These are phyloP conservation scores for Curvularia sp. DNA, from an alignment of 2,329 filamentous ascomycete species.

Conservation along the genomic window DNA sequence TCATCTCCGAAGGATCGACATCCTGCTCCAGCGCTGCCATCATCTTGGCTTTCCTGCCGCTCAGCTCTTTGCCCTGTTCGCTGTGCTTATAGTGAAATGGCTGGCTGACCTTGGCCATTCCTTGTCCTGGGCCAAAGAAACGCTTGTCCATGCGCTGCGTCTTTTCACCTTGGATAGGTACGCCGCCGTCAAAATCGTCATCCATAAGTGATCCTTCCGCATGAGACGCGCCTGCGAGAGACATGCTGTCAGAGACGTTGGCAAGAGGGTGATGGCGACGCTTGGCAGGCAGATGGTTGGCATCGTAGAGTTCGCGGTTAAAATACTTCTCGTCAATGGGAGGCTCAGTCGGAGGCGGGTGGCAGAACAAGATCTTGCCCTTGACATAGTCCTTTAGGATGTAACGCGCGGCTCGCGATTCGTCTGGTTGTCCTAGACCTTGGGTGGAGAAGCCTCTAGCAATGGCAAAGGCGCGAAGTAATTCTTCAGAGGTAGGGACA, in stretches of 20 bases:
- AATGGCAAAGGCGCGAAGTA: slow-evolving; percentile 83
- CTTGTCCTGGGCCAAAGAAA: slow-evolving; percentile 78
- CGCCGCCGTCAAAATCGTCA: slow-evolving; percentile 55
- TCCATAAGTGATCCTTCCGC: slow-evolving; percentile 54
- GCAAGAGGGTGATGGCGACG: slow-evolving; percentile 69
- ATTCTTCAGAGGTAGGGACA: slow-evolving; percentile 79
- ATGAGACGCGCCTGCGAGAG: slow-evolving; percentile 33
- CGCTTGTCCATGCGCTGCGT: slow-evolving; percentile 79
- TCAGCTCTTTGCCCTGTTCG: slow-evolving; percentile 82
- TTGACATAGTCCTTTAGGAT: slow-evolving; percentile 97
- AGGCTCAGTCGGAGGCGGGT: slow-evolving; percentile 76
- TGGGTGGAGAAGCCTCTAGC: slow-evolving; percentile 91
- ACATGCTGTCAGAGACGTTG: slow-evolving; percentile 50
- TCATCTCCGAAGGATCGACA: slow-evolving; percentile 79
- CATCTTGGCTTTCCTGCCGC: slow-evolving; percentile 80
- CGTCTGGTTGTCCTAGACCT: slow-evolving; percentile 88
- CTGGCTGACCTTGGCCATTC: slow-evolving; percentile 70
- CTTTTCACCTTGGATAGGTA: slow-evolving; percentile 67
- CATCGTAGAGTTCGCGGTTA: slow-evolving; percentile 88
- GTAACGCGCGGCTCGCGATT: slow-evolving; percentile 86
- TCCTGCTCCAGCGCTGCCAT: slow-evolving; percentile 85
- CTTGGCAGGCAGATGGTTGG: slow-evolving; percentile 80
- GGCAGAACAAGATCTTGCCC: slow-evolving; percentile 90
- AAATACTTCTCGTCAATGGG: slow-evolving; percentile 75
- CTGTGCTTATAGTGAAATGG: slow-evolving; percentile 92